Conservation (phyloP, 2,329 filamentous ascomycete species). For the Ceratocystis smalleyi region DNA sequence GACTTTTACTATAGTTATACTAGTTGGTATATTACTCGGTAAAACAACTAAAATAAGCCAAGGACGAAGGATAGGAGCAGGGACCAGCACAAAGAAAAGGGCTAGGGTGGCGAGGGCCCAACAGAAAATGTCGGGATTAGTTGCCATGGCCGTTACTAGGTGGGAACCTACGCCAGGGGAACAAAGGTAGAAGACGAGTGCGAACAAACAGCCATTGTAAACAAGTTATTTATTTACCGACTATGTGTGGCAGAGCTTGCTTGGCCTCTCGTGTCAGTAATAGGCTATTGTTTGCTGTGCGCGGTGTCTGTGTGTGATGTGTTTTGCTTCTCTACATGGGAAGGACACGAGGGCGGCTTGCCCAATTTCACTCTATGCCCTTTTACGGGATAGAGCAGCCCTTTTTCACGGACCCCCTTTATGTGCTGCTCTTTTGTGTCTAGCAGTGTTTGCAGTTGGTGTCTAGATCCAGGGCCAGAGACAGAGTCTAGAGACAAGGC, state of each 20-base stretch:
- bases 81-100: not conserved
- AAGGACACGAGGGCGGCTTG: not conserved
- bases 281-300: no score
- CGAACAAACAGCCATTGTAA: not conserved
- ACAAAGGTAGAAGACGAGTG: not conserved
- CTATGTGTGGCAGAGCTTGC: not conserved
- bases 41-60: not conserved
- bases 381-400: no score
- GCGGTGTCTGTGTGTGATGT: not conserved
- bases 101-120: not conserved
- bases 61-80: not conserved
- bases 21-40: no score
- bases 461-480: not conserved
- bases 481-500: not conserved
- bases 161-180: not conserved
- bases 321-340: not conserved
- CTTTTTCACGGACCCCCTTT: no score
- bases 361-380: no score
- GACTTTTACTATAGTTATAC: no score
- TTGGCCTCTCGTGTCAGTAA: not conserved
- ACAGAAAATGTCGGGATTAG: constrained; percentile 2
- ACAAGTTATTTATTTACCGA: constrained; percentile 18
- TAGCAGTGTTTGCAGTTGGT: not conserved
- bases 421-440: not conserved
- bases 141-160: constrained; percentile 10